These are phyloP conservation scores for Fusarium oxysporum DNA, from an alignment of 2,329 filamentous ascomycete species.

Conservation along the genomic window DNA sequence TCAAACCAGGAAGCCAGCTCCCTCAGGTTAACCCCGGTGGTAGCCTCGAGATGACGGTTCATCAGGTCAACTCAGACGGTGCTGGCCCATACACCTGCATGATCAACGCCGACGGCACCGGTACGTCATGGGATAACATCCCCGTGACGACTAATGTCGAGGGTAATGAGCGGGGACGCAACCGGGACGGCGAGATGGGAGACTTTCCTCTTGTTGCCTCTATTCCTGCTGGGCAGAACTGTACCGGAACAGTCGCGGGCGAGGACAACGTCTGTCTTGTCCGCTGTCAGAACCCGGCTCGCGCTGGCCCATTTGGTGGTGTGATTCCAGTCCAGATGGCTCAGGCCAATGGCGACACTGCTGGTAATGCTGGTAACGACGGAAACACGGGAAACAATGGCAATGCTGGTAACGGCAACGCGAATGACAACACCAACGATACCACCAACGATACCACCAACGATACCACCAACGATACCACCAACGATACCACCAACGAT, in stretches of 20 bases:
- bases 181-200: slow-evolving; percentile 3
- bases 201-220: slow-evolving; percentile 12
- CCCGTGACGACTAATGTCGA: not conserved
- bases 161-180: slow-evolving; percentile 12
- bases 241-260: slow-evolving; percentile 11
- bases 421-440: not conserved
- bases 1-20: slow-evolving; percentile 49
- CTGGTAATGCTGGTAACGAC: not conserved
- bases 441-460: rapidly evolving
- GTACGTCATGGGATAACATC: slow-evolving; percentile 3
- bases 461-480: not conserved
- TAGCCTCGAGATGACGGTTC: slow-evolving; percentile 67
- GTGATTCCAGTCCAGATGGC: slow-evolving; percentile 8
- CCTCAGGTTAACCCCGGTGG: slow-evolving; percentile 71
- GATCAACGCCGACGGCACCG: slow-evolving; percentile 70
- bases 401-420: not conserved
- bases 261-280: slow-evolving; percentile 20
- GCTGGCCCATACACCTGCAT: slow-evolving; percentile 70
- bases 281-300: slow-evolving; percentile 12
- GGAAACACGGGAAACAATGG: not conserved
- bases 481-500: no score
- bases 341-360: not conserved
- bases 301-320: slow-evolving; percentile 5
- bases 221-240: slow-evolving; percentile 3
- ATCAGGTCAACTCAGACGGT: slow-evolving; percentile 42